phyloP scores from a whole-genome alignment of 805 yeast genomes.

The Saturnispora serradocipensis region DNA sequence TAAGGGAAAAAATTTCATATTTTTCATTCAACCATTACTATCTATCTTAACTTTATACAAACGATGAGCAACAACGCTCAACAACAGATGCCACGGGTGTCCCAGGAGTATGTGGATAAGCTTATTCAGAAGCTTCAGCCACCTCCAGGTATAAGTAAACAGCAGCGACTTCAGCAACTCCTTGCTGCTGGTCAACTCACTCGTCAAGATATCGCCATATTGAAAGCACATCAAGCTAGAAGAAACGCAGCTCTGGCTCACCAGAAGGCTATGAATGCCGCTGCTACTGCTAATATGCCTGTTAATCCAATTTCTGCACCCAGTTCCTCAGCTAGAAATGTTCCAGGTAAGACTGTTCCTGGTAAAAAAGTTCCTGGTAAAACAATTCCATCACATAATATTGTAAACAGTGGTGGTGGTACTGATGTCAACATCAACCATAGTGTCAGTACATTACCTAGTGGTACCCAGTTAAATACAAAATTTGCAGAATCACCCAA shows the following conservation, averaged over 20 bases:
- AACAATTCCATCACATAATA: not conserved
- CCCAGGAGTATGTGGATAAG: slow-evolving; percentile 21
- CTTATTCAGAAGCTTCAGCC: slow-evolving; percentile 26
- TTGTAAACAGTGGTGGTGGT: not conserved
- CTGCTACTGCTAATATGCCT: not conserved
- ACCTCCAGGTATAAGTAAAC: slow-evolving; percentile 27
- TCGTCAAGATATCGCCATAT: slow-evolving; percentile 23
- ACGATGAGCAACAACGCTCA: slow-evolving; percentile 6
- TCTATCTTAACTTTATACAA: not conserved
- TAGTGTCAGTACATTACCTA: not conserved
- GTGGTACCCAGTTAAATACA: not conserved
- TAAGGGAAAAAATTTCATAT: not conserved
- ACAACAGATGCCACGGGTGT: slow-evolving; percentile 15
- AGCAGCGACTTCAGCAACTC: slow-evolving; percentile 26
- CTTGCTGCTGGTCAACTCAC: slow-evolving; percentile 25
- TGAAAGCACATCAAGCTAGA: slow-evolving; percentile 24
- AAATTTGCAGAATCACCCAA: not conserved
- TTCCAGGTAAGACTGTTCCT: slow-evolving; percentile 1
- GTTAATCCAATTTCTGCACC: not conserved
- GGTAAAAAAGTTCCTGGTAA: slow-evolving; percentile 11
- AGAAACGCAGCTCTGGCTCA: slow-evolving; percentile 4
- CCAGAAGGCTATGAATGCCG: not conserved
- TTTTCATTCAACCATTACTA: not conserved
- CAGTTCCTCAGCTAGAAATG: not conserved
- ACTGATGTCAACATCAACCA: not conserved